phyloP scores from a whole-genome alignment of 352 stramenopile species.

The Globisporangium acanthophoron region DNA sequence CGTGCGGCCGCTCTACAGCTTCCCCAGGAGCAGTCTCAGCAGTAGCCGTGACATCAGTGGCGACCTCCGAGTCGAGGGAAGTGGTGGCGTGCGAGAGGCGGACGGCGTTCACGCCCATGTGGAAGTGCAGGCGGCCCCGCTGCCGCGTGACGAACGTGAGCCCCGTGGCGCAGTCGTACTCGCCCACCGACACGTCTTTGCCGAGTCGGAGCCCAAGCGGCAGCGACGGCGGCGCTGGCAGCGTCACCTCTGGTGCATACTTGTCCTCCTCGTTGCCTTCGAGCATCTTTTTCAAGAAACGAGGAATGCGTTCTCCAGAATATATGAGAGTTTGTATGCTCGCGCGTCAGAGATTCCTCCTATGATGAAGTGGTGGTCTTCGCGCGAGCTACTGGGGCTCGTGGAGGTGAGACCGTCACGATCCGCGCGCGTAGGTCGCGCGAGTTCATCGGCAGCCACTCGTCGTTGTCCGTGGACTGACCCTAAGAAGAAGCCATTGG shows the following conservation, averaged over 20 bases:
- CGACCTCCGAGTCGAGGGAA: neutral
- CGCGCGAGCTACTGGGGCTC: slow-evolving; percentile 4
- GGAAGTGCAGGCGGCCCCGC: slow-evolving; percentile 65
- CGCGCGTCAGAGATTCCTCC: neutral
- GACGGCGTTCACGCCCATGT: slow-evolving; percentile 51
- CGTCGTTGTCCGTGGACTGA: slow-evolving; percentile 56
- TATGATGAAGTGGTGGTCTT: slow-evolving; percentile 12
- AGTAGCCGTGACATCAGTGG: neutral
- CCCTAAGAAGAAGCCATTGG: slow-evolving; percentile 21
- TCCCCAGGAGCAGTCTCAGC: neutral
- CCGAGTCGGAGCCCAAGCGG: neutral
- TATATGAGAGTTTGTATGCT: neutral
- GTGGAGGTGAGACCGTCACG: slow-evolving; percentile 26
- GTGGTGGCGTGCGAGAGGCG: neutral
- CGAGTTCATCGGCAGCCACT: slow-evolving; percentile 57
- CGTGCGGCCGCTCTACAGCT: neutral
- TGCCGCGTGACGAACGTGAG: slow-evolving; percentile 69
- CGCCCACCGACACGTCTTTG: slow-evolving; percentile 56
- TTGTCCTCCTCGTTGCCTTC: neutral
- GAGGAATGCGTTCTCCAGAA: neutral
- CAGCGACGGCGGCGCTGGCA: neutral
- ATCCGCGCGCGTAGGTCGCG: slow-evolving; percentile 41
- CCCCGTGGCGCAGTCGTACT: slow-evolving; percentile 45
- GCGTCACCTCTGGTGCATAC: neutral
- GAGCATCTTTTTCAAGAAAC: neutral